Evolutionary conservation across 345 rosid genomes (phyloP).

Genomic region (Populus alba): DNA sequence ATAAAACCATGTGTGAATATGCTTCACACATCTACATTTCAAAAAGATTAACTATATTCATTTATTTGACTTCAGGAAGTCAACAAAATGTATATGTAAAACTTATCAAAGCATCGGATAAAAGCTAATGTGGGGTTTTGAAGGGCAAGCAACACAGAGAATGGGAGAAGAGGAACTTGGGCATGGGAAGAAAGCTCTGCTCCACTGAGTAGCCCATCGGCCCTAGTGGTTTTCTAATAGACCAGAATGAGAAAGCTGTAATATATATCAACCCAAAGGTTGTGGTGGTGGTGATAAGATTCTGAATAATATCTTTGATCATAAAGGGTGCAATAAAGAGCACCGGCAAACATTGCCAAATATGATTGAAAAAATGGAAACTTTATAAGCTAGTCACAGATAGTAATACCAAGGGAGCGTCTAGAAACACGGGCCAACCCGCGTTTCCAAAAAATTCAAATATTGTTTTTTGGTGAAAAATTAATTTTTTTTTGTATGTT

Average conservation of each 20-base stretch:
- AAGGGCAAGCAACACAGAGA: not conserved
- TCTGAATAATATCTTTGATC: not conserved
- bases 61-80: too few relatives aligned
- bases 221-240: not conserved
- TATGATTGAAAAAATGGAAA: not conserved
- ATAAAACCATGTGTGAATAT: not conserved
- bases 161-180: not conserved
- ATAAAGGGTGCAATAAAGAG: not conserved
- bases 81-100: too few relatives aligned
- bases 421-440: too few relatives aligned
- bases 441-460: too few relatives aligned
- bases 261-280: not conserved
- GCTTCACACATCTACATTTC: too few relatives aligned
- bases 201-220: not conserved
- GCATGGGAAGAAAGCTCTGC: not conserved
- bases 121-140: not conserved
- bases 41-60: too few relatives aligned
- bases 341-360: not conserved
- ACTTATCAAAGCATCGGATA: not conserved
- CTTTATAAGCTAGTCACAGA: not conserved
- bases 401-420: too few relatives aligned
- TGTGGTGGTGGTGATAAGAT: not conserved
- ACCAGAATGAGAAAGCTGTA: not conserved
- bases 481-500: too few relatives aligned
- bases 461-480: too few relatives aligned